Base-by-base conservation (phyloP, 805 yeast genomes). In the Nakazawaea ernobii region DNA sequence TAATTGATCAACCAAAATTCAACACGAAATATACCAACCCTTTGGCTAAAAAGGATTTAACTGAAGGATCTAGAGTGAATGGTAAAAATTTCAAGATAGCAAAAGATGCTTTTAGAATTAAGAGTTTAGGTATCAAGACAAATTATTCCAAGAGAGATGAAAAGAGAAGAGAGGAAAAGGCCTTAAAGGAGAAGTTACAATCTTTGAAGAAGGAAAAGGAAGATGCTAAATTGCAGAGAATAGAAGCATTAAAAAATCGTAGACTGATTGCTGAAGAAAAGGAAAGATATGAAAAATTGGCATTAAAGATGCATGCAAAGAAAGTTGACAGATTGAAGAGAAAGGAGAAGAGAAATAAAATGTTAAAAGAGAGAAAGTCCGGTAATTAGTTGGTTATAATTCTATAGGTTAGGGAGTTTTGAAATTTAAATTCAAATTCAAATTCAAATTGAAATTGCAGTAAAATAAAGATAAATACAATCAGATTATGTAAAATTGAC, bases 331-430 rank as follows among this genome's bases (percentile, higher is more conserved):
- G 99, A 67, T 63, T 92, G 69, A 83, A 86, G 69, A 83, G 85
- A 71, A 82, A 85, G 61, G 99, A 92, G 63, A 92, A 92, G 84
- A 83, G 98, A 69, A 92, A 91, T 71, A 92, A 92, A 70, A 71
- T 90, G 59, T 80, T 91, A 63, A 89, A 84, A 63, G 98, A 91
- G 61, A 96, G 97, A 54, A 63, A 52, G 55, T 43, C 49, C 2
- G 49, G 49, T 38, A 38, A 38, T 37, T 43, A 35, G 15, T 20
- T 6, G 8, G 30, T 32, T 17, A 38, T n/a, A 38, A 5, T 10
- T 35, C 11, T 28, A 4, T 35, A 17, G 37, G 15, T 9, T 15
- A n/a, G n/a, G n/a, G n/a, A n/a, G n/a, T n/a, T n/a, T n/a, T n/a
- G n/a, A n/a, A n/a, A n/a, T n/a, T n/a, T n/a, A n/a, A n/a, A n/a